Conservation (phyloP, 2,329 filamentous ascomycete species). For the Proliferodiscus dingleyae region DNA sequence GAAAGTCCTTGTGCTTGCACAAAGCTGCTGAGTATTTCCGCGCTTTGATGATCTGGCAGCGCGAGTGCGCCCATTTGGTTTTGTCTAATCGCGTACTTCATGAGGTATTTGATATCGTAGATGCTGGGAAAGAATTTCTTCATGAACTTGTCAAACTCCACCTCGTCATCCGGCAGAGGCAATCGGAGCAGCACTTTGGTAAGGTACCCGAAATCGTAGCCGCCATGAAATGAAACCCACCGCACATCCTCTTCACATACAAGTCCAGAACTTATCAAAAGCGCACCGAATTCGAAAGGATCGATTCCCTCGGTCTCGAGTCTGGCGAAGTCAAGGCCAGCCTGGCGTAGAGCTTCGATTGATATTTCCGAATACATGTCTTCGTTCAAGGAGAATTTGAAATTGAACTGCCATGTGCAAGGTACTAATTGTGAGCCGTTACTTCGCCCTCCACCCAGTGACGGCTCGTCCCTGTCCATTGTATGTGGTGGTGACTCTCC, state of each 20-base stretch:
- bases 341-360: conserved; percentile 83
- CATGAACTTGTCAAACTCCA: conserved; percentile 82
- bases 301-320: conserved; percentile 89
- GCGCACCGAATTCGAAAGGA: conserved; percentile 78
- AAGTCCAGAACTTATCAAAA: conserved; percentile 87
- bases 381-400: conserved; percentile 87
- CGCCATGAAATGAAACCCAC: conserved; percentile 97
- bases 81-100: conserved; percentile 78
- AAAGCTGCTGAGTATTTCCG: conserved; percentile 75
- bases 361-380: conserved; percentile 98
- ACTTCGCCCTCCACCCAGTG: conserved; percentile 32
- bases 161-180: conserved; percentile 81
- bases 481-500: conserved; percentile 74
- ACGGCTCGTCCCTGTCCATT: conserved; percentile 38
- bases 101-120: conserved; percentile 95
- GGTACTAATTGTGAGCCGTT: conserved; percentile 56
- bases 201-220: conserved; percentile 96
- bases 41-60: conserved; percentile 58
- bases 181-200: conserved; percentile 87
- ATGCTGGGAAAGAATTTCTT: conserved; percentile 89
- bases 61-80: conserved; percentile 59
- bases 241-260: conserved; percentile 82
- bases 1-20: conserved; percentile 90
- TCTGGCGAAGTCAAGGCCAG: conserved; percentile 85
- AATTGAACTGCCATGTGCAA: conserved; percentile 99